Evolutionary conservation across 2,329 filamentous ascomycete species (phyloP).

Genomic region (Nemania abortiva): DNA sequence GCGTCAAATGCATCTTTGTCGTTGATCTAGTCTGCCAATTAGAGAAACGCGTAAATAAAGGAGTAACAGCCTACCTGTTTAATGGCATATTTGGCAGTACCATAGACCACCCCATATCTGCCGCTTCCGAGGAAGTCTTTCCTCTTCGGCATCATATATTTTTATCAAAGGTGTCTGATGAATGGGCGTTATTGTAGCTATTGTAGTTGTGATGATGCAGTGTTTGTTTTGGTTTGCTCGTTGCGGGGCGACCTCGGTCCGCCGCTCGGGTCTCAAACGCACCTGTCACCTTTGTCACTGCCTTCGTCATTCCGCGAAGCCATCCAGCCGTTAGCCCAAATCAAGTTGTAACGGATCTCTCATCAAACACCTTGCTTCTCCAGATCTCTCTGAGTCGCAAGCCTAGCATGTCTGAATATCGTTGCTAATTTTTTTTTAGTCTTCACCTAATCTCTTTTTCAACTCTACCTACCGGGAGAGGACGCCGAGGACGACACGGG

Average conservation of each 20-base stretch:
- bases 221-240: background rate
- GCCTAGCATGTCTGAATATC: no score
- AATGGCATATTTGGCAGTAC: background rate
- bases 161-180: background rate
- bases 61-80: background rate
- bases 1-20: constrained; percentile 1
- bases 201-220: background rate
- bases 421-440: no score
- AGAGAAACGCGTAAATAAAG: background rate
- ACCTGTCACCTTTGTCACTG: no score
- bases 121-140: background rate
- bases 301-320: no score
- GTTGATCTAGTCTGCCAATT: background rate
- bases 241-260: background rate
- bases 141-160: background rate
- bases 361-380: no score
- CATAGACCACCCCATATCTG: background rate
- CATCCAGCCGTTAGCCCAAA: no score
- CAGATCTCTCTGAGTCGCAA: no score
- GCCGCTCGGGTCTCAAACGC: background rate
- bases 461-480: no score
- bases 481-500: no score
- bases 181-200: background rate
- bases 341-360: no score
- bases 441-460: no score